A percentile compares a stretch with the other conserved stretches of the same genome.
Evolutionary conservation across 805 yeast genomes (phyloP).

Genomic region (Wickerhamiella sergipiensis): DNA sequence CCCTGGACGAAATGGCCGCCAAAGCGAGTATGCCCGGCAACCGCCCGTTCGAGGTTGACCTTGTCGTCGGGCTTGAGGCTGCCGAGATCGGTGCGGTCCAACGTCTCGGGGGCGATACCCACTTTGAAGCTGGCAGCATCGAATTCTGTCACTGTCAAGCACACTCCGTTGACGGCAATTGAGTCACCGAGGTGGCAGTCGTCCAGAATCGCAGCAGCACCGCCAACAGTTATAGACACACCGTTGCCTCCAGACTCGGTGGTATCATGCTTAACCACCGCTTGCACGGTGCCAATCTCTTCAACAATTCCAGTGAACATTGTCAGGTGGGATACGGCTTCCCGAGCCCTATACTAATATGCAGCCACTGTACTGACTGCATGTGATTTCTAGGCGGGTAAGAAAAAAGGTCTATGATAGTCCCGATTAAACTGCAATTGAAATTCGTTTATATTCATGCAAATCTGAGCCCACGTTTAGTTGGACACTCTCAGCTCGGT

Average conservation of each 20-base stretch:
- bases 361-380: not conserved
- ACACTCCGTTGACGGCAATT: slow-evolving; percentile 75
- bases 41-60: slow-evolving; percentile 89
- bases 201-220: slow-evolving; percentile 45
- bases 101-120: slow-evolving; percentile 87
- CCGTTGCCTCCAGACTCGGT: slow-evolving; percentile 57
- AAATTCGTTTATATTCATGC: too few species aligned
- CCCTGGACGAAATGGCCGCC: slow-evolving; percentile 99
- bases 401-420: too few species aligned
- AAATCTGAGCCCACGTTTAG: too few species aligned
- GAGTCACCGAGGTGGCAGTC: slow-evolving; percentile 94
- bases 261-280: slow-evolving; percentile 34
- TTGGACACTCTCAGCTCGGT: too few species aligned
- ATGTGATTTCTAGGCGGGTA: too few species aligned
- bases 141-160: slow-evolving; percentile 86
- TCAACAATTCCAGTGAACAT: slow-evolving; percentile 97
- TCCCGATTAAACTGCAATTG: too few species aligned
- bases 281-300: slow-evolving; percentile 50
- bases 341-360: not conserved
- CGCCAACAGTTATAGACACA: slow-evolving; percentile 49
- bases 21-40: slow-evolving; percentile 63
- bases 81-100: slow-evolving; percentile 68
- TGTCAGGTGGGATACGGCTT: not conserved
- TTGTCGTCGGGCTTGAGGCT: slow-evolving; percentile 39
- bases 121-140: slow-evolving; percentile 53